Evolutionary conservation across 2,329 filamentous ascomycete genomes (phyloP).

Genomic region (Aspergillus sp.): DNA sequence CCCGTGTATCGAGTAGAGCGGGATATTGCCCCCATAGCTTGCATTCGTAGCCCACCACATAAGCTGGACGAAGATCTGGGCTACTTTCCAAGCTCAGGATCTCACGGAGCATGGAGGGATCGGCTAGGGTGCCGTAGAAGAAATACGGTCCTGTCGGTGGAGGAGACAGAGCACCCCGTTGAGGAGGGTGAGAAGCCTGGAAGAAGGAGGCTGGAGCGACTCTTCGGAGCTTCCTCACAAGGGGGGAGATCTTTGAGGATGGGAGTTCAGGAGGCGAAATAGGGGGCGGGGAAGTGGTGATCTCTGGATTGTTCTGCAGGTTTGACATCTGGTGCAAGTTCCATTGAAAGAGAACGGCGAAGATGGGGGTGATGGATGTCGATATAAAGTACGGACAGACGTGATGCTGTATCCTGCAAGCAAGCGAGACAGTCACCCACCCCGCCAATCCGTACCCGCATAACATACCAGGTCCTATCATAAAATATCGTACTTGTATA

Average conservation of each 20-base stretch:
- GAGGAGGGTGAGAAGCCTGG: conserved; percentile 4
- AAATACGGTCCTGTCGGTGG: conserved; percentile 29
- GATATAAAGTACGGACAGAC: too few relatives aligned
- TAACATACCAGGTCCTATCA: neutral
- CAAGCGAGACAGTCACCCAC: too few relatives aligned
- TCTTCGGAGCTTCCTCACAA: conserved; percentile 12
- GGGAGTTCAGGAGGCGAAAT: conserved; percentile 10
- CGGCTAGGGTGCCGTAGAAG: conserved; percentile 38
- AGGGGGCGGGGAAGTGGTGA: neutral
- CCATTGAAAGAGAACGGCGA: too few relatives aligned
- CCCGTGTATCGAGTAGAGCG: conserved; percentile 20
- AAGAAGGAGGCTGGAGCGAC: conserved; percentile 14
- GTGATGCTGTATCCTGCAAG: too few relatives aligned
- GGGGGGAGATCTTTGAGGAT: conserved; percentile 14
- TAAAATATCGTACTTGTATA: too few relatives aligned
- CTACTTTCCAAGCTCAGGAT: conserved; percentile 19
- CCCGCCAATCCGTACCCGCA: too few relatives aligned
- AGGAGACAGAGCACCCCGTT: neutral
- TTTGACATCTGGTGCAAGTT: too few relatives aligned
- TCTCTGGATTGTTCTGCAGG: too few relatives aligned
- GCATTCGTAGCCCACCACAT: conserved; percentile 23
- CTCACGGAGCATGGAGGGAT: conserved; percentile 27
- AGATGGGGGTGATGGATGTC: too few relatives aligned
- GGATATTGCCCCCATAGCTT: conserved; percentile 32
- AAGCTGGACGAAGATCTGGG: conserved; percentile 20